These are phyloP conservation scores for Naematelia aurantialba DNA, from an alignment of 768 basidiomycete genomes.

Conservation along the genomic window DNA sequence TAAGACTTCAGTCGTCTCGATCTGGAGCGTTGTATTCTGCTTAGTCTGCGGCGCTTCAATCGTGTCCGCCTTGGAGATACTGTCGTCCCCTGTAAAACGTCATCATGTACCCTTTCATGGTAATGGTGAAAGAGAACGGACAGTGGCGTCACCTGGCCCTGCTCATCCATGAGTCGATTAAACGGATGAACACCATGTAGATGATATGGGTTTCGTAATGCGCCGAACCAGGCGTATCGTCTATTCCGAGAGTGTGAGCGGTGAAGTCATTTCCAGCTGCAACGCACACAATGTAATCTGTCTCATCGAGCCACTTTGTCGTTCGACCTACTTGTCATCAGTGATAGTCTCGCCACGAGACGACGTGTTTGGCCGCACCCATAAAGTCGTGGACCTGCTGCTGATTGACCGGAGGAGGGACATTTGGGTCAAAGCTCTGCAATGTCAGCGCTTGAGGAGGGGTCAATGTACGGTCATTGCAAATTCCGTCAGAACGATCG, in stretches of 20 bases:
- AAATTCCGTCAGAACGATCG: constrained; percentile 39
- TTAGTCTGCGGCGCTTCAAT: too few species aligned
- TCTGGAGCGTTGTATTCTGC: too few species aligned
- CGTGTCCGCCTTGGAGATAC: constrained; percentile 36
- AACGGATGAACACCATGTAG: constrained; percentile 42
- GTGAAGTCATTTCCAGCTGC: neutral
- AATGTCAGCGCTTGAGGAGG: neutral
- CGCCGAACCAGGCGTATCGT: constrained; percentile 40
- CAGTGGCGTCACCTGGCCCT: constrained; percentile 20
- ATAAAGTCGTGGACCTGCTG: constrained; percentile 47
- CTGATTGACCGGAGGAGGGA: constrained; percentile 28
- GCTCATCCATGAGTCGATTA: constrained; percentile 38
- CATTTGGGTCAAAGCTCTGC: constrained; percentile 37
- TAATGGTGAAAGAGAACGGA: neutral
- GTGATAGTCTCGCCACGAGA: neutral
- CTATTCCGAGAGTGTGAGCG: constrained; percentile 6
- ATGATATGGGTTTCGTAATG: constrained; percentile 22
- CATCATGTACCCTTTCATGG: neutral
- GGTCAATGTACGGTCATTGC: constrained; percentile 29
- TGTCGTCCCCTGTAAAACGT: constrained; percentile 27
- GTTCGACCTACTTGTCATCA: constrained; percentile 26
- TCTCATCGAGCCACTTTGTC: constrained; percentile 43
- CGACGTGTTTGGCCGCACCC: constrained; percentile 20
- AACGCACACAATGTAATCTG: constrained; percentile 32
- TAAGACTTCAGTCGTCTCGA: too few species aligned